Evolutionary conservation across 1,139 yeast species (phyloP).

Genomic region (Saccharomycopsis hybrid): DNA sequence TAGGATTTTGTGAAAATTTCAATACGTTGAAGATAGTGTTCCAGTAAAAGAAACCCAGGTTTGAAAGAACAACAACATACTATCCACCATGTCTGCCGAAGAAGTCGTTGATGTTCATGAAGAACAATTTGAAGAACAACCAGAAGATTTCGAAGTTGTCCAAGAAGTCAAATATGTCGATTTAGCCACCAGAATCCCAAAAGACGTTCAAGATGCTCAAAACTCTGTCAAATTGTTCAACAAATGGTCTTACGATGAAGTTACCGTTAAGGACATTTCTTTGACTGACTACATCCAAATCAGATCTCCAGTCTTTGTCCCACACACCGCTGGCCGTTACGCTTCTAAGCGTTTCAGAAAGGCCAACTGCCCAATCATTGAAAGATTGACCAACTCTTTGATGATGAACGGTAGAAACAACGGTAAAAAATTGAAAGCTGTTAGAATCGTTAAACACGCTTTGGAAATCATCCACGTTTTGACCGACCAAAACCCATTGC

Average conservation of each 20-base stretch:
- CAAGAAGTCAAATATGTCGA: slow-evolving; percentile 73
- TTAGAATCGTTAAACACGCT: slow-evolving; percentile 98
- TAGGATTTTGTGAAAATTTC: too few relatives aligned
- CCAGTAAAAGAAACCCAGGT: too few relatives aligned
- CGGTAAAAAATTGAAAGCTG: slow-evolving; percentile 99
- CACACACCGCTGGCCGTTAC: slow-evolving; percentile 99
- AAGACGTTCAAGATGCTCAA: slow-evolving; percentile 94
- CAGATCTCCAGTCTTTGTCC: slow-evolving; percentile 94
- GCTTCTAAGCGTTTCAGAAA: slow-evolving; percentile 99
- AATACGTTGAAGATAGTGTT: too few relatives aligned
- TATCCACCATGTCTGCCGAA: slow-evolving; percentile 29
- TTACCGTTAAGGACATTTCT: slow-evolving; percentile 96
- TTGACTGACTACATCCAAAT: slow-evolving; percentile 97
- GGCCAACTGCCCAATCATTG: slow-evolving; percentile 99
- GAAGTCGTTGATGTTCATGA: slow-evolving; percentile 28
- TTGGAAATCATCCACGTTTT: slow-evolving; percentile 95
- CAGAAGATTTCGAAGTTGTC: slow-evolving; percentile 62
- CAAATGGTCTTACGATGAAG: slow-evolving; percentile 99
- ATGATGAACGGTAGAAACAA: slow-evolving; percentile 99
- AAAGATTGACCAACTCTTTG: slow-evolving; percentile 98
- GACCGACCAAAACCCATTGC: slow-evolving; percentile 99
- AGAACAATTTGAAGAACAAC: slow-evolving; percentile 40
- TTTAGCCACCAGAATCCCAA: slow-evolving; percentile 93
- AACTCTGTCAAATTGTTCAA: slow-evolving; percentile 96
- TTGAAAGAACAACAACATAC: too few relatives aligned